phyloP scores from a whole-genome alignment of 1,284 basidiomycete species.

The Trametes pubescens region DNA sequence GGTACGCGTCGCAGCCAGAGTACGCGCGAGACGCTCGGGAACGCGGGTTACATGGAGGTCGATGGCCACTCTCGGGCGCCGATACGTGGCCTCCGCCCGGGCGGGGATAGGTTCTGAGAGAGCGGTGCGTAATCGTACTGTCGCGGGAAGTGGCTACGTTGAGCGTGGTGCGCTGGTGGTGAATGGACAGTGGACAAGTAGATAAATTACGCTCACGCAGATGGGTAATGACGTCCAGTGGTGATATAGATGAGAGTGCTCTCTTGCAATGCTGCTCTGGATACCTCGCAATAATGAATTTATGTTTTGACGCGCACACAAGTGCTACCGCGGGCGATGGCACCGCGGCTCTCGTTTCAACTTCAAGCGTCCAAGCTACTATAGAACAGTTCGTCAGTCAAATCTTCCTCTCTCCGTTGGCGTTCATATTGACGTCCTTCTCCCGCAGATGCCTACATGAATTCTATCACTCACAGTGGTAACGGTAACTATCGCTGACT shows the following conservation, averaged over 20 bases:
- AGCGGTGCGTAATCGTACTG: background rate
- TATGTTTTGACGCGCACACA: background rate
- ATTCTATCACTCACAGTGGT: too few relatives aligned
- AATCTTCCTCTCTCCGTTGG: too few relatives aligned
- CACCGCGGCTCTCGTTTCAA: too few relatives aligned
- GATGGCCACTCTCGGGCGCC: conserved; percentile 36
- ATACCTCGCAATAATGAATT: background rate
- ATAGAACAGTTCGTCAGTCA: too few relatives aligned
- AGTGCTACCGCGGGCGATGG: too few relatives aligned
- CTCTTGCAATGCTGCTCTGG: background rate
- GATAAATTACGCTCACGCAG: background rate
- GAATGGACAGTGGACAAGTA: background rate
- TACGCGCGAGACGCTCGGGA: conserved; percentile 35
- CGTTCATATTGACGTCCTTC: too few relatives aligned
- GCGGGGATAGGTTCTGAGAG: conserved; percentile 30
- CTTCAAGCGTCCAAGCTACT: too few relatives aligned
- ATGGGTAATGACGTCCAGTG: background rate
- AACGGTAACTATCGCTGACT: too few relatives aligned
- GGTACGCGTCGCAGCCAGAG: conserved; percentile 16
- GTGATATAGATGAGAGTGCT: background rate
- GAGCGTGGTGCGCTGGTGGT: background rate
- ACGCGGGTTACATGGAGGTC: conserved; percentile 38
- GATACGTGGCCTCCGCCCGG: conserved; percentile 28
- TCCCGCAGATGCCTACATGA: too few relatives aligned
- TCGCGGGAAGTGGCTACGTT: background rate